phyloP scores from a whole-genome alignment of 768 basidiomycete genomes.

The Lactarius hatsudake region DNA sequence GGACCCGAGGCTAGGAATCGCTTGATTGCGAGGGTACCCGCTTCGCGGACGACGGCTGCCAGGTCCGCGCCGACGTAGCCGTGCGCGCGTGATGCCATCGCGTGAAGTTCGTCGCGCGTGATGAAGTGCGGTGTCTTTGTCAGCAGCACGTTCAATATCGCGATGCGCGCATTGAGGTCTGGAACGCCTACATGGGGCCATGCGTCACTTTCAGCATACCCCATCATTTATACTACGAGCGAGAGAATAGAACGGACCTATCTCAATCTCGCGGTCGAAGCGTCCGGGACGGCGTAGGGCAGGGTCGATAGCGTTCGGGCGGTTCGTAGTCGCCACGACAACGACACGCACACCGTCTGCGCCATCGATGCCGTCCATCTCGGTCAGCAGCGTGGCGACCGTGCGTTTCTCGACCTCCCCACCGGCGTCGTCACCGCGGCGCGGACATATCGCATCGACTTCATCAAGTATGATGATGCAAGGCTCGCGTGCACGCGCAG shows the following conservation, averaged over 20 bases:
- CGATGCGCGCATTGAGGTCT: slow-evolving; percentile 76
- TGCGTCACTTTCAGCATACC: neutral
- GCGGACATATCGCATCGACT: slow-evolving; percentile 91
- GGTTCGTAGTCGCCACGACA: slow-evolving; percentile 94
- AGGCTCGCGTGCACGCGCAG: slow-evolving; percentile 77
- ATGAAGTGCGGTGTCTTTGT: slow-evolving; percentile 76
- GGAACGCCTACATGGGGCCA: slow-evolving; percentile 64
- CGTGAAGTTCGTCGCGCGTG: slow-evolving; percentile 53
- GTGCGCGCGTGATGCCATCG: slow-evolving; percentile 77
- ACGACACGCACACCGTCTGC: slow-evolving; percentile 65
- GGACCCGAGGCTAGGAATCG: slow-evolving; percentile 52
- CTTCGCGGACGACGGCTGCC: slow-evolving; percentile 87
- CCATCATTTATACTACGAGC: neutral
- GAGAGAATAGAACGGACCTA: slow-evolving; percentile 50
- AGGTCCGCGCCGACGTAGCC: slow-evolving; percentile 98
- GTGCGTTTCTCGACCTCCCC: slow-evolving; percentile 97
- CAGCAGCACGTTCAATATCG: slow-evolving; percentile 85
- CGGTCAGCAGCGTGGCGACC: slow-evolving; percentile 90
- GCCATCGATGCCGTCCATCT: slow-evolving; percentile 85
- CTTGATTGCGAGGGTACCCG: slow-evolving; percentile 89
- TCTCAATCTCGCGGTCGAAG: slow-evolving; percentile 95
- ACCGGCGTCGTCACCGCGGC: slow-evolving; percentile 83
- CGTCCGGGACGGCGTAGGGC: slow-evolving; percentile 85
- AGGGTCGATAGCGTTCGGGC: slow-evolving; percentile 94
- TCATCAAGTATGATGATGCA: slow-evolving; percentile 96